A percentile compares a stretch with the other conserved stretches of the same genome.
Evolutionary conservation across 768 basidiomycete genomes (phyloP).

Genomic region (Tricholoma saponaceum): DNA sequence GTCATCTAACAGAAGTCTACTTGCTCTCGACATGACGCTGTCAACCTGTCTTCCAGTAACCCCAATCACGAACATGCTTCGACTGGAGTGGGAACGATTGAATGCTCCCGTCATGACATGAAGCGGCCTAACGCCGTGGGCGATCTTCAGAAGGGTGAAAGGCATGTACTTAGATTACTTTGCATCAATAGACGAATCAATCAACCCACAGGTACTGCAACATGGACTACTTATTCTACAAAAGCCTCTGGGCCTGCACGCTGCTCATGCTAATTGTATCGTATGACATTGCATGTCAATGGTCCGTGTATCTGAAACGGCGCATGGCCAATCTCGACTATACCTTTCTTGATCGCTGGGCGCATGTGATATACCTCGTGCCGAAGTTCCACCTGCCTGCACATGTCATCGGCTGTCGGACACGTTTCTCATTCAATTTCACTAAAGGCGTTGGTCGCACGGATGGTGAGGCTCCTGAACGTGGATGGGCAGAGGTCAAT

Average conservation of each 20-base stretch:
- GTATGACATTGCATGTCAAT: slow-evolving; percentile 20
- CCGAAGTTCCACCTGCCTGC: slow-evolving; percentile 19
- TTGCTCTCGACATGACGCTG: slow-evolving; percentile 24
- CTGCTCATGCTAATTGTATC: slow-evolving; percentile 10
- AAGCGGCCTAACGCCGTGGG: slow-evolving; percentile 21
- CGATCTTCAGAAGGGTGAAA: slow-evolving; percentile 28
- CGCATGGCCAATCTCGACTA: slow-evolving; percentile 1
- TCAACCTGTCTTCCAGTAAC: slow-evolving; percentile 17
- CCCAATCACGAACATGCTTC: slow-evolving; percentile 16
- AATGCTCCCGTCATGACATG: slow-evolving; percentile 28
- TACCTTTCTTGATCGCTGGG: neutral
- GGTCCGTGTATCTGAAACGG: slow-evolving; percentile 5
- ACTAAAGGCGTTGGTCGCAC: slow-evolving; percentile 16
- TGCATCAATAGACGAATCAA: neutral
- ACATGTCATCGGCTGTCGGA: neutral
- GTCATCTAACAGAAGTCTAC: slow-evolving; percentile 18
- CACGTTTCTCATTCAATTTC: neutral
- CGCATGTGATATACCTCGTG: slow-evolving; percentile 15
- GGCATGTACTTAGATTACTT: slow-evolving; percentile 13
- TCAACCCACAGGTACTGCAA: slow-evolving; percentile 22
- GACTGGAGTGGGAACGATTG: slow-evolving; percentile 23
- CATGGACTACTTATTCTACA: slow-evolving; percentile 18
- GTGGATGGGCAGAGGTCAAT: slow-evolving; percentile 27
- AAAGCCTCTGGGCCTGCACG: slow-evolving; percentile 4
- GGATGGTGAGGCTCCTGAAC: slow-evolving; percentile 19